phyloP scores from a whole-genome alignment of 106 monocot species.

The Apostasia ramifera region DNA sequence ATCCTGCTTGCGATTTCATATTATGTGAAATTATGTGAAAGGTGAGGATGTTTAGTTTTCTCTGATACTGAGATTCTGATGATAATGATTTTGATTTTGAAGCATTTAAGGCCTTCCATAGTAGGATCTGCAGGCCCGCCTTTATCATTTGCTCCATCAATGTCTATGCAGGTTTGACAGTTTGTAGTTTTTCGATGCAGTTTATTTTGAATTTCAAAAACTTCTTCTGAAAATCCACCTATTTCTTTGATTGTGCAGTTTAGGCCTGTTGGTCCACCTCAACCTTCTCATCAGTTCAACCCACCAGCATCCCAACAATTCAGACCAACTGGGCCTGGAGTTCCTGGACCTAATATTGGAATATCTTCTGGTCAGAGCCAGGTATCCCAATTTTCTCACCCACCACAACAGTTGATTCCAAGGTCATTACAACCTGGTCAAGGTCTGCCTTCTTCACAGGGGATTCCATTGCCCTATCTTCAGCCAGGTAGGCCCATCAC shows the following conservation, averaged over 20 bases:
- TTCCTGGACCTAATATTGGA: conserved; percentile 32
- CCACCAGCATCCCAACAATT: conserved; percentile 48
- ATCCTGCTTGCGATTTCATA: neutral
- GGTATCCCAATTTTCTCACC: conserved; percentile 34
- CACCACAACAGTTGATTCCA: conserved; percentile 36
- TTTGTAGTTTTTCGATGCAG: neutral
- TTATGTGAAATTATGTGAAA: neutral
- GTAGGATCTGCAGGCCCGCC: conserved; percentile 37
- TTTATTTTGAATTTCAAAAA: neutral
- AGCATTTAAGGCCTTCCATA: conserved; percentile 38
- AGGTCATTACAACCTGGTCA: conserved; percentile 35
- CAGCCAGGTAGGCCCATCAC: conserved; percentile 35
- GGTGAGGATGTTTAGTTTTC: neutral
- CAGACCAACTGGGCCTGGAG: conserved; percentile 45
- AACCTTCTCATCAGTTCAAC: conserved; percentile 57
- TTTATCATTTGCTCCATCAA: conserved; percentile 52
- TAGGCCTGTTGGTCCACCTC: conserved; percentile 49
- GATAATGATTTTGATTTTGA: conserved; percentile 4
- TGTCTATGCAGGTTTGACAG: conserved; percentile 53
- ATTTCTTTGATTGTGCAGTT: conserved; percentile 41
- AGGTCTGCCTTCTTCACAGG: conserved; percentile 38
- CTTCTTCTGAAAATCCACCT: neutral
- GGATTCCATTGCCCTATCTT: conserved; percentile 47
- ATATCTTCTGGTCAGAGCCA: conserved; percentile 42
- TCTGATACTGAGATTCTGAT: neutral